Conservation (phyloP, 345 rosid species). For the Salix caprea region DNA sequence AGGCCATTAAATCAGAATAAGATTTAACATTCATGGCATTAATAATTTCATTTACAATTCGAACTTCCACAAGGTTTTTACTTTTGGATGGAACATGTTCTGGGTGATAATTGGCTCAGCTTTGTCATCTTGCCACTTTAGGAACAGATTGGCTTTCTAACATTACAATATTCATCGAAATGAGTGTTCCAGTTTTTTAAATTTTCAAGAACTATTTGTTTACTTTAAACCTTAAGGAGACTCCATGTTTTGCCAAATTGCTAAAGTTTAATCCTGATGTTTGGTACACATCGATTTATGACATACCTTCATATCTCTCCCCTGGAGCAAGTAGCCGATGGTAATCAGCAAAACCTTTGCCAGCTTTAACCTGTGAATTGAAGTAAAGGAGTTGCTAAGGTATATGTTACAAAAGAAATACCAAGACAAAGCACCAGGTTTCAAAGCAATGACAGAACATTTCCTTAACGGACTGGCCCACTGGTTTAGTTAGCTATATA, state of each 20-base stretch:
- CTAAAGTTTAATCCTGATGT: not conserved
- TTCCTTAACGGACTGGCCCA: not conserved
- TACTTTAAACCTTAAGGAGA: not conserved
- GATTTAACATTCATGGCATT: not conserved
- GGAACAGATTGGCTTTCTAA: not conserved
- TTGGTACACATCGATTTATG: not conserved
- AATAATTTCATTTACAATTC: not conserved
- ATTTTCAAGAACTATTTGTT: not conserved
- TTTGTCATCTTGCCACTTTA: not conserved
- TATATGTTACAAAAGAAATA: not conserved
- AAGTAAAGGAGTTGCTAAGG: not conserved
- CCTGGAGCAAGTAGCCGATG: constrained; percentile 73
- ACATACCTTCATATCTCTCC: constrained; percentile 71
- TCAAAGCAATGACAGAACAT: not conserved
- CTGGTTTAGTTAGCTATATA: not conserved
- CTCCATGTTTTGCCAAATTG: not conserved
- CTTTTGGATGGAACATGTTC: not conserved
- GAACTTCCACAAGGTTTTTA: not conserved
- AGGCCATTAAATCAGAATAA: not conserved
- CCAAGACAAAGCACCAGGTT: not conserved
- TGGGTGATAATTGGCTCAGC: not conserved
- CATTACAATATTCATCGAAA: not conserved
- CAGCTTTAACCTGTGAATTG: constrained; percentile 59
- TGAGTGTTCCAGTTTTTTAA: not conserved
- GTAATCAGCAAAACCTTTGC: constrained; percentile 59